phyloP scores from a whole-genome alignment of 1,139 yeast genomes.

The Lodderomyces theae region DNA sequence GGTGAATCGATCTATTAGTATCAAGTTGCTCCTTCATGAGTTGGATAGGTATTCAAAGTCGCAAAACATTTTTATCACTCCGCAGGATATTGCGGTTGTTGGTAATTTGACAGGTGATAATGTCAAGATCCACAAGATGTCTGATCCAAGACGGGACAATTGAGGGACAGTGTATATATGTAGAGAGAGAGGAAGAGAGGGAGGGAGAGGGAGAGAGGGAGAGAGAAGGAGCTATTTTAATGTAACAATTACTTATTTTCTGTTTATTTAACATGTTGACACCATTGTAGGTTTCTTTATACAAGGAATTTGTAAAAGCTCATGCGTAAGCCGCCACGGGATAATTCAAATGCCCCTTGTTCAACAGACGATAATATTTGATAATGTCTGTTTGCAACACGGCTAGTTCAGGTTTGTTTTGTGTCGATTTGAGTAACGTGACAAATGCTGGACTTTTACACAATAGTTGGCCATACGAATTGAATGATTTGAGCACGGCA shows the following conservation, averaged over 20 bases:
- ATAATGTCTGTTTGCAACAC: background rate
- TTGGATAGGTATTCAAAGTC: slow-evolving; percentile 60
- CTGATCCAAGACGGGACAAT: slow-evolving; percentile 45
- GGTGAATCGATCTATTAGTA: slow-evolving; percentile 78
- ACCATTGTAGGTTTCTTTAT: background rate
- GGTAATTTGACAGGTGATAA: slow-evolving; percentile 61
- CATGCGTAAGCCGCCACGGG: background rate
- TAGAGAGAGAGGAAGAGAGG: background rate
- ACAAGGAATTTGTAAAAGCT: slow-evolving; percentile 1
- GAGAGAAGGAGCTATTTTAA: background rate
- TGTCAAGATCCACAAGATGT: slow-evolving; percentile 71
- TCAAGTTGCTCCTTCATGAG: slow-evolving; percentile 69
- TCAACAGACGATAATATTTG: slow-evolving; percentile 1
- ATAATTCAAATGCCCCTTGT: slow-evolving; percentile 2
- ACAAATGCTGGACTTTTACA: slow-evolving; percentile 10
- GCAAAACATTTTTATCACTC: slow-evolving; percentile 92
- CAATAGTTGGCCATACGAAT: background rate
- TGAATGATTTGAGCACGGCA: slow-evolving; percentile 20
- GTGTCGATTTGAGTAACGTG: slow-evolving; percentile 6
- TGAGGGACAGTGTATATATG: background rate
- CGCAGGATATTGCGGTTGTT: slow-evolving; percentile 83
- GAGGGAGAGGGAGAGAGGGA: background rate
- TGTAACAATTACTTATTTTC: background rate
- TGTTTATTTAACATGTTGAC: slow-evolving; percentile 1
- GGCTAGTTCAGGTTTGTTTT: background rate